A percentile compares a stretch with the other conserved stretches of the same genome.
Conservation (phyloP, 1,284 basidiomycete species). For the Pseudozyma sp. region DNA sequence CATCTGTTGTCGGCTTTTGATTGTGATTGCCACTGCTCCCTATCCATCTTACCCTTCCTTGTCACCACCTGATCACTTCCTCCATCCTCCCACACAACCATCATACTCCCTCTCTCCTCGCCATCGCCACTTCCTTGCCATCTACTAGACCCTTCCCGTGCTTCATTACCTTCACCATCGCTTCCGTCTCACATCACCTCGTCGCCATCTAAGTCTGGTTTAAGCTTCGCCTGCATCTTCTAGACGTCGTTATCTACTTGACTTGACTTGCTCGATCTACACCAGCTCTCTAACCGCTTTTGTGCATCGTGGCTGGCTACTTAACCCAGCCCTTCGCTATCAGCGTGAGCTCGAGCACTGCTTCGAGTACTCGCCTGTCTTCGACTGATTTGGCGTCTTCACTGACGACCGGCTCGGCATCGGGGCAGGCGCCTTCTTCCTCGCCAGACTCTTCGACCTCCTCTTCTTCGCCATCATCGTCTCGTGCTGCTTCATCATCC, state of each 20-base stretch:
- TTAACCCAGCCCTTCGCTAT: constrained; percentile 11
- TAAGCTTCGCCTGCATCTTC: not conserved
- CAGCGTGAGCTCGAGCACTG: constrained; percentile 34
- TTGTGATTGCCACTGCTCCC: constrained; percentile 2
- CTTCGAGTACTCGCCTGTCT: constrained; percentile 32
- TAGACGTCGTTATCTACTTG: not conserved
- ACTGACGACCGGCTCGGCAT: constrained; percentile 14
- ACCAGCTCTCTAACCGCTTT: not conserved
- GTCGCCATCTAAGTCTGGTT: constrained; percentile 1
- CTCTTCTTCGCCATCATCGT: constrained; percentile 6
- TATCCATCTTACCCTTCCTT: no score
- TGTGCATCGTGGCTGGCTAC: constrained; percentile 13
- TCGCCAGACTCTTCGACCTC: constrained; percentile 7
- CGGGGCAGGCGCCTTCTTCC: constrained; percentile 26
- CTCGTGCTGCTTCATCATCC: constrained; percentile 10
- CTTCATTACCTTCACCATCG: not conserved
- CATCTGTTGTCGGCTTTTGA: constrained; percentile 13
- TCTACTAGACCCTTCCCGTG: not conserved
- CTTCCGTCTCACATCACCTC: not conserved
- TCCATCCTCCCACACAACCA: no score
- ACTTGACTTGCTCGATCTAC: not conserved
- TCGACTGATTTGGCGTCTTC: constrained; percentile 21
- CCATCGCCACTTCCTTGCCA: not conserved
- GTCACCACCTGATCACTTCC: no score
- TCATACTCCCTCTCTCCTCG: constrained; percentile 5